Conservation (phyloP, 108 stramenopile species). For the Epithemia pelagica region DNA sequence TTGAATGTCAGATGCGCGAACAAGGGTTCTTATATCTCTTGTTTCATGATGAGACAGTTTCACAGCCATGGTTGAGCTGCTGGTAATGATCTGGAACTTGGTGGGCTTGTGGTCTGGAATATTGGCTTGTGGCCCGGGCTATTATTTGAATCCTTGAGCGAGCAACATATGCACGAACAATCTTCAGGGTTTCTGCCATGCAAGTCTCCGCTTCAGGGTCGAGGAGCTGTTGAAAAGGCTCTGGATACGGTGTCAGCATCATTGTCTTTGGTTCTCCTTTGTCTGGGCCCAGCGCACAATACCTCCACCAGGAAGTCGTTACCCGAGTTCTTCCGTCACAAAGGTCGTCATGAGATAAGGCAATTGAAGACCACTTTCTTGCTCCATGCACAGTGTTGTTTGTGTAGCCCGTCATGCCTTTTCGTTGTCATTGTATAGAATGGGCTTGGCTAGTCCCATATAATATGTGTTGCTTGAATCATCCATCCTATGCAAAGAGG, state of each 20-base stretch:
- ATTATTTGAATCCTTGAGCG: slow-evolving; percentile 76
- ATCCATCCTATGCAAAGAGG: slow-evolving; percentile 90
- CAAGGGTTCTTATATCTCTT: slow-evolving; percentile 84
- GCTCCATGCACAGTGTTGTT: slow-evolving; percentile 85
- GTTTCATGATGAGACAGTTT: slow-evolving; percentile 31
- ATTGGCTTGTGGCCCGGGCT: too few relatives aligned
- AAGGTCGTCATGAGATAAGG: slow-evolving; percentile 99
- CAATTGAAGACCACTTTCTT: slow-evolving; percentile 89
- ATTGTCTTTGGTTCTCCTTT: slow-evolving; percentile 77
- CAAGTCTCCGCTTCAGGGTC: slow-evolving; percentile 31
- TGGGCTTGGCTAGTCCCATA: slow-evolving; percentile 97
- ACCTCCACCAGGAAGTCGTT: slow-evolving; percentile 95
- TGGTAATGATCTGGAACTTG: slow-evolving; percentile 68
- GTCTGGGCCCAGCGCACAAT: too few relatives aligned
- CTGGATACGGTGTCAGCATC: slow-evolving; percentile 94
- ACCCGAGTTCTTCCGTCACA: slow-evolving; percentile 99
- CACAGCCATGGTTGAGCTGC: slow-evolving; percentile 32
- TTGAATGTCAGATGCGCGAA: slow-evolving; percentile 53
- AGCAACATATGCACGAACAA: slow-evolving; percentile 77
- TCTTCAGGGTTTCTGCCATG: slow-evolving; percentile 75
- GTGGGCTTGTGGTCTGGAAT: slow-evolving; percentile 79
- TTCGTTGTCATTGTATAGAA: slow-evolving; percentile 71
- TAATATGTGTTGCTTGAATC: slow-evolving; percentile 95
- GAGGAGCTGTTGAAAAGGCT: slow-evolving; percentile 22
- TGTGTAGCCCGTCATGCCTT: slow-evolving; percentile 84